Conservation (phyloP, 352 stramenopile genomes). For the Phytophthora ohioensis region DNA sequence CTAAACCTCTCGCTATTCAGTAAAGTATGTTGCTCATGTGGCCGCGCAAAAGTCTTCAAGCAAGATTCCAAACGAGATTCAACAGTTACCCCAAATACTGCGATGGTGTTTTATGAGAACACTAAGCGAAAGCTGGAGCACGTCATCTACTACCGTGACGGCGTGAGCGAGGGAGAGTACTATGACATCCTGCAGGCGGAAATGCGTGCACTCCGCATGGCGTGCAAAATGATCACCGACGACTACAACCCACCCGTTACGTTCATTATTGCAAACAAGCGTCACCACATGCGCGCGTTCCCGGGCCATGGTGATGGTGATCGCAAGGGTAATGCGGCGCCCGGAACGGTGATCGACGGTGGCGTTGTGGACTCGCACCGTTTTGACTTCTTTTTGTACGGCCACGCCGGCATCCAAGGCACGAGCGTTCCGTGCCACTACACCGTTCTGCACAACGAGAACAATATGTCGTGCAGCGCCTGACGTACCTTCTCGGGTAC, state of each 20-base stretch:
- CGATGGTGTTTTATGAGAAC: constrained; percentile 72
- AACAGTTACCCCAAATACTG: constrained; percentile 65
- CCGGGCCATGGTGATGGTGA: constrained; percentile 51
- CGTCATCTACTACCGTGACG: constrained; percentile 89
- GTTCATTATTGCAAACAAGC: constrained; percentile 90
- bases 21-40: constrained; percentile 70
- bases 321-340: constrained; percentile 76
- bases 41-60: constrained; percentile 55
- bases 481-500: constrained; percentile 84
- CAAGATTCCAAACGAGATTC: constrained; percentile 38
- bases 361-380: constrained; percentile 85
- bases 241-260: constrained; percentile 80
- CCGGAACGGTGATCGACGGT: constrained; percentile 82
- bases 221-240: constrained; percentile 62
- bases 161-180: constrained; percentile 87
- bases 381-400: constrained; percentile 90
- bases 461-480: constrained; percentile 69
- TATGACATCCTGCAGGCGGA: constrained; percentile 76
- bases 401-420: constrained; percentile 81
- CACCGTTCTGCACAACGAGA: constrained; percentile 67
- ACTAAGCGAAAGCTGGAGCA: constrained; percentile 78
- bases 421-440: constrained; percentile 63
- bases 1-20: constrained; percentile 38
- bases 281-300: constrained; percentile 87
- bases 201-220: constrained; percentile 80